Evolutionary conservation across 2,329 filamentous ascomycete species (phyloP), one percentile per base, ranked within the genome.

Genomic region (Myriosclerotinia scirpicola): DNA sequence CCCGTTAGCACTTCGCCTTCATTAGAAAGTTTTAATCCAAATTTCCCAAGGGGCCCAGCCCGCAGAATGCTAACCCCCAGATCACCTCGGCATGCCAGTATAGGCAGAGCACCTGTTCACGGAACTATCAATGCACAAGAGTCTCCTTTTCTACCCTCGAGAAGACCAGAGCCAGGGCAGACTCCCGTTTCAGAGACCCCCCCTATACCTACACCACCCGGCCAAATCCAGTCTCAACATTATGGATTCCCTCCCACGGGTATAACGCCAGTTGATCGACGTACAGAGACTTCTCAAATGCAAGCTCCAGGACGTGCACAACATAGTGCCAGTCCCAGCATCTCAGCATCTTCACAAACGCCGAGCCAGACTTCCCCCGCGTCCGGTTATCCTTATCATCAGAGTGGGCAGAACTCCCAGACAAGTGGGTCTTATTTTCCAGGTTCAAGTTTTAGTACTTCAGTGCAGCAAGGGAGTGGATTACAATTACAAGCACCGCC

Each of bases 51-150:
- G 26, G 56, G 56, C n/a, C 55, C 55, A 42, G 64, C 67, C 53
- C 65, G 75, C 48, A 70, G 70, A 66, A 74, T 75, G 42, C 62
- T 75, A 54, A 75, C 73, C 42, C 74, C 74, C 59, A 75, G 72
- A 71, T 74, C 78, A 65, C 79, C 87, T 52, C 82, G 85, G 68
- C 79, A 83, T 36, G 78, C 81, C 22, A 86, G 83, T 71, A 73
- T 84, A 15, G 80, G 80, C 42, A 70, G 82, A 46, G 78, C 79
- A 56, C 77, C 77, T 42, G 76, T 78, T 0, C 80, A 80, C 22
- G 80, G 78, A 34, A 82, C 80, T 1, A 81, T 82, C 55, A 80
- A 81, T 74, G 81, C 82, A 9, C 79, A 82, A 56, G 78, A 80
- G 67, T 79, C 80, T 5, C 82, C 83, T 1, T 84, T 83, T 65